Base-by-base conservation (phyloP, 1,284 basidiomycete species). In the Marasmius sp. region DNA sequence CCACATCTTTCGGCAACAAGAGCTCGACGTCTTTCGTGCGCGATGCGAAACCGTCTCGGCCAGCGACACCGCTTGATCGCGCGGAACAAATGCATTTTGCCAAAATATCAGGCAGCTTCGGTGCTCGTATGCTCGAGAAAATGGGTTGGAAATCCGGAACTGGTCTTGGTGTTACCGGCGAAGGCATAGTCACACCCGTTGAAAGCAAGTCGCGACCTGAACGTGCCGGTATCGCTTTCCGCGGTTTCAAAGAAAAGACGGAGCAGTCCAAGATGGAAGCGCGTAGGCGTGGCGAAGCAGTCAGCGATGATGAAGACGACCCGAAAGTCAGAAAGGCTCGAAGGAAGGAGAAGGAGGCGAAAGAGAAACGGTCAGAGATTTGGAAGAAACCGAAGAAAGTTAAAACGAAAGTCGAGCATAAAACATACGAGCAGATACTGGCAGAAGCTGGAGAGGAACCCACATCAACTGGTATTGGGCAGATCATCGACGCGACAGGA, bases 401-500 rank as follows among this genome's bases (percentile, higher is more conserved):
- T 62, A 97, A 95, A 77, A 86, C 85, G 34, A 93, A 87, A 74
- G 80, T 95, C 33, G 88, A 95, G 71, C 94, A 97, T 78, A 96
- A 95, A 81, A 95, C 94, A 0, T 98, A 97, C 71, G 96, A 98
- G 74, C 87, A 98, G 74, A 93, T 98, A 60, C 73, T 98, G 51
- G 91, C 91, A 3, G 95, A 96, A 72, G 88, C 91, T 20, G 92
- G 90, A 0, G 80, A 84, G 64, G 84, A 88, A 41, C 77, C 81
- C 1, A 69, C 80, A 3, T 68, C 77, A 5, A 68, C 87, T 3
- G 87, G 88, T 0, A 74, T 95, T 52, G 95, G 94, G 2, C 86
- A 90, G 67, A 95, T 98, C 38, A 91, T 97, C 58, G 96, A 98
- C 74, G 93, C 95, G n/a, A 93, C 94, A 14, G 93, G 95, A 47